Conservation (phyloP, 257 asterid genomes). For the Primulina huaijiensis region DNA sequence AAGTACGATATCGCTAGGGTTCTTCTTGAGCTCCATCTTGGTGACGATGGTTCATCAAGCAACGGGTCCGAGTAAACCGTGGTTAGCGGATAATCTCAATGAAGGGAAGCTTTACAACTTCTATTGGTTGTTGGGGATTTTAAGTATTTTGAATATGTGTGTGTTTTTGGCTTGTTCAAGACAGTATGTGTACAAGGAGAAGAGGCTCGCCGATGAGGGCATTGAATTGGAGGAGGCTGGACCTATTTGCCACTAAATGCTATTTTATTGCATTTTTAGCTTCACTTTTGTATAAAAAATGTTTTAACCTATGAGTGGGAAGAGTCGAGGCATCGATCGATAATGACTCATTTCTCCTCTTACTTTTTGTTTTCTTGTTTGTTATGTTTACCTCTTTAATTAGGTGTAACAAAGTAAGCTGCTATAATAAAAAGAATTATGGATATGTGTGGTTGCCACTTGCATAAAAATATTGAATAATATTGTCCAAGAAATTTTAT, state of each 20-base stretch:
- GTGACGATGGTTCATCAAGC: constrained; percentile 61
- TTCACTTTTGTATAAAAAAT: constrained; percentile 1
- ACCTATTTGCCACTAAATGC: constrained; percentile 36
- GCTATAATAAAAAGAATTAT: neutral
- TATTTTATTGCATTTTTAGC: neutral
- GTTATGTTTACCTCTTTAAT: too few species aligned
- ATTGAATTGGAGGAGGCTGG: constrained; percentile 59
- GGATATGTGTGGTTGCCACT: too few species aligned
- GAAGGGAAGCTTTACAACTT: constrained; percentile 67
- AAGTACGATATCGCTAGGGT: constrained; percentile 75
- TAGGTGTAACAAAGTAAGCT: neutral
- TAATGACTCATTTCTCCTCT: neutral
- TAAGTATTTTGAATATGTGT: constrained; percentile 52
- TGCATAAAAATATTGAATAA: too few species aligned
- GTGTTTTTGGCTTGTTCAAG: constrained; percentile 47
- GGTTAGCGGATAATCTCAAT: constrained; percentile 76
- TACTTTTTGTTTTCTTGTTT: neutral
- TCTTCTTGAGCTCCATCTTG: constrained; percentile 61
- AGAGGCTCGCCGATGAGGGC: constrained; percentile 63
- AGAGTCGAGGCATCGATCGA: neutral
- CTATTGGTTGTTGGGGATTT: constrained; percentile 63
- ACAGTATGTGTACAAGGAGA: constrained; percentile 80
- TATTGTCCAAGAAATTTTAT: too few species aligned
- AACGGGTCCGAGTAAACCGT: constrained; percentile 47
- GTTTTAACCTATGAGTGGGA: neutral